Evolutionary conservation across 352 stramenopile species (phyloP).

Genomic region (Phytophthora foliorum): DNA sequence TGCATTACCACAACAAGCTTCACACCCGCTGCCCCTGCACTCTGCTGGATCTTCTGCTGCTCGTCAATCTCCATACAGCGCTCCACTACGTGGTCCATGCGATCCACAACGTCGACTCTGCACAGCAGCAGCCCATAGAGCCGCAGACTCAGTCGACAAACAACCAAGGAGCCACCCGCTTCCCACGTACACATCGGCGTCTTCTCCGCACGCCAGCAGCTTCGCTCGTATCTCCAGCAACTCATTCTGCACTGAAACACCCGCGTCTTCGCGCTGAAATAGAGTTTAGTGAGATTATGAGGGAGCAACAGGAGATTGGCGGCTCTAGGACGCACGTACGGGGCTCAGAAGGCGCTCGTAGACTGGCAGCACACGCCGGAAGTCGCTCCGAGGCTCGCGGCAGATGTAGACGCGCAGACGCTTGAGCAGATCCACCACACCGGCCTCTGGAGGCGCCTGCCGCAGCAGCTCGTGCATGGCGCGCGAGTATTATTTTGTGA

Average conservation of each 20-base stretch:
- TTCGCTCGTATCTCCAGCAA: conserved; percentile 40
- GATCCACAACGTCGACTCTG: conserved; percentile 45
- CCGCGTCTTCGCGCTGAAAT: conserved; percentile 11
- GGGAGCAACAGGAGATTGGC: background rate
- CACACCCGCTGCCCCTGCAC: conserved; percentile 12
- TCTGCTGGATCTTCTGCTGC: conserved; percentile 18
- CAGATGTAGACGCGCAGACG: conserved; percentile 46
- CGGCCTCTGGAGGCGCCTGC: conserved; percentile 12
- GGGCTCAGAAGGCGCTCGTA: conserved; percentile 65
- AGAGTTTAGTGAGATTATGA: background rate
- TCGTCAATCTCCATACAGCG: conserved; percentile 35
- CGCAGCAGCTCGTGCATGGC: conserved; percentile 1
- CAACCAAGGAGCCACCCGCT: background rate
- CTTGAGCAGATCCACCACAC: conserved; percentile 55
- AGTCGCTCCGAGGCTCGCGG: conserved; percentile 20
- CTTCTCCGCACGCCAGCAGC: conserved; percentile 20
- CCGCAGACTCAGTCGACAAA: background rate
- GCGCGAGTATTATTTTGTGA: background rate
- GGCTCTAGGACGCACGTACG: conserved; percentile 34
- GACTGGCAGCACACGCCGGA: conserved; percentile 45
- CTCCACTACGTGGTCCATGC: conserved; percentile 49
- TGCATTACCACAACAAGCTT: background rate
- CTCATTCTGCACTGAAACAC: conserved; percentile 25
- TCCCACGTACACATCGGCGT: conserved; percentile 34
- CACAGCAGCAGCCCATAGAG: conserved; percentile 2